Conservation (phyloP, 1,284 basidiomycete species). For the Pseudomicrostroma phylloplanum region DNA sequence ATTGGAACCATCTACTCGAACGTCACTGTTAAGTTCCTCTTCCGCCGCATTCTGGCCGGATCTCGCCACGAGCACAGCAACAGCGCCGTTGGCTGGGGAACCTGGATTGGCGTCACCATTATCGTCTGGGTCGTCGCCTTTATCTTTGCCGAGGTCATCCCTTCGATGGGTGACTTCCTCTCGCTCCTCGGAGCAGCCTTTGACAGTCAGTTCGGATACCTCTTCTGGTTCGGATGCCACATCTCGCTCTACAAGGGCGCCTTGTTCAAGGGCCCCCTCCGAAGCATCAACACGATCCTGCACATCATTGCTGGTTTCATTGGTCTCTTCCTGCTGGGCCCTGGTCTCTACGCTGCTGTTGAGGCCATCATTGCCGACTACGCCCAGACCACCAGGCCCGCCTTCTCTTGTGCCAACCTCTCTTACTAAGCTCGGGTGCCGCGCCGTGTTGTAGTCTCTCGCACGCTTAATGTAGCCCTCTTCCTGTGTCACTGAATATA, state of each 20-base stretch:
- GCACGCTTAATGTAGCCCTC: too few relatives aligned
- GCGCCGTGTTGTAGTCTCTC: too few relatives aligned
- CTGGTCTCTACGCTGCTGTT: constrained; percentile 54
- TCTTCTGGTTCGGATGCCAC: constrained; percentile 46
- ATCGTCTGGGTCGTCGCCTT: constrained; percentile 59
- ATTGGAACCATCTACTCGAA: constrained; percentile 37
- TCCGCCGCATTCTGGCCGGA: constrained; percentile 23
- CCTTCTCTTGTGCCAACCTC: constrained; percentile 15
- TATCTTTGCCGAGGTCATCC: constrained; percentile 56
- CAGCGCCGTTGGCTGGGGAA: constrained; percentile 59
- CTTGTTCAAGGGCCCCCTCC: constrained; percentile 26
- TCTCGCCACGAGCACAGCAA: constrained; percentile 49
- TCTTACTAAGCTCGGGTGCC: constrained; percentile 2
- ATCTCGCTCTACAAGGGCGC: constrained; percentile 49
- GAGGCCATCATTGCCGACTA: constrained; percentile 53
- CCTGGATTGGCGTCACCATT: constrained; percentile 58
- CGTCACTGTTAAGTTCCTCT: constrained; percentile 25
- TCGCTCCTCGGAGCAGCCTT: constrained; percentile 45
- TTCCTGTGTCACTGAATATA: too few relatives aligned
- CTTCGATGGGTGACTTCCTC: constrained; percentile 53
- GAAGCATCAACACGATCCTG: constrained; percentile 25
- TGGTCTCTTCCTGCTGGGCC: constrained; percentile 53
- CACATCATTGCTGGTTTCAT: constrained; percentile 51
- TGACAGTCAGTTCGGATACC: constrained; percentile 27
- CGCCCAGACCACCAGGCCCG: constrained; percentile 6